Conservation (phyloP, 176 grass and related monocot genomes). For the Dactylis glomerata region DNA sequence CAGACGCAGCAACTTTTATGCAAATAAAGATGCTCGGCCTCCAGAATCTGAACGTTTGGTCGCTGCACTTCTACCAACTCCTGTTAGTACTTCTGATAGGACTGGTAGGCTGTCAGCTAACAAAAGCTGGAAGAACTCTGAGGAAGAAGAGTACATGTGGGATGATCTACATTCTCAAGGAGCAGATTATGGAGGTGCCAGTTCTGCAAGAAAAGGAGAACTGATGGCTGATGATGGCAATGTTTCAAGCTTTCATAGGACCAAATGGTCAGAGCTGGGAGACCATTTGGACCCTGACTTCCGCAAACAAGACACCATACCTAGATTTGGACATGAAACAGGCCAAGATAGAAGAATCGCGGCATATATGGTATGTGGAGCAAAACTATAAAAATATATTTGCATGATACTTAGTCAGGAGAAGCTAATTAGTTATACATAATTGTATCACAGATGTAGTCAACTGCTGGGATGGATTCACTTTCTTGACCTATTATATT, state of each 20-base stretch:
- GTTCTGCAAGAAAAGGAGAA: conserved; percentile 56
- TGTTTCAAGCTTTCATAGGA: conserved; percentile 46
- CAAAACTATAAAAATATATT: conserved; percentile 3
- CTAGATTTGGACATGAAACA: conserved; percentile 40
- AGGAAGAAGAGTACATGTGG: conserved; percentile 98
- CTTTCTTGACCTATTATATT: background rate
- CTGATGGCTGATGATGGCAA: conserved; percentile 46
- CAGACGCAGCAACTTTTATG: conserved; percentile 42
- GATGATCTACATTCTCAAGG: conserved; percentile 49
- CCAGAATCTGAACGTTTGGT: conserved; percentile 47
- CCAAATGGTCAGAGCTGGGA: conserved; percentile 41
- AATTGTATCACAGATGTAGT: background rate
- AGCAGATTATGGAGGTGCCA: conserved; percentile 40
- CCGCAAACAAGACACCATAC: conserved; percentile 36
- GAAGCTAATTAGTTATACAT: conserved; percentile 17
- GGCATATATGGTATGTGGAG: conserved; percentile 52
- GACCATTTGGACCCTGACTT: conserved; percentile 30
- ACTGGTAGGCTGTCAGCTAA: conserved; percentile 42
- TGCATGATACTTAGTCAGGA: background rate
- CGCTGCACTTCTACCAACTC: conserved; percentile 40
- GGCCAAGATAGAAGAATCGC: conserved; percentile 41
- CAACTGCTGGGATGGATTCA: background rate
- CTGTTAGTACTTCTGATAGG: conserved; percentile 46
- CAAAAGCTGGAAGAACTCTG: conserved; percentile 88
- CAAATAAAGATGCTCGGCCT: conserved; percentile 36